A percentile compares a stretch with the other conserved stretches of the same genome.
phyloP scores from a whole-genome alignment of 805 yeast species.

The Sugiyamaella boreocaroliniensis region DNA sequence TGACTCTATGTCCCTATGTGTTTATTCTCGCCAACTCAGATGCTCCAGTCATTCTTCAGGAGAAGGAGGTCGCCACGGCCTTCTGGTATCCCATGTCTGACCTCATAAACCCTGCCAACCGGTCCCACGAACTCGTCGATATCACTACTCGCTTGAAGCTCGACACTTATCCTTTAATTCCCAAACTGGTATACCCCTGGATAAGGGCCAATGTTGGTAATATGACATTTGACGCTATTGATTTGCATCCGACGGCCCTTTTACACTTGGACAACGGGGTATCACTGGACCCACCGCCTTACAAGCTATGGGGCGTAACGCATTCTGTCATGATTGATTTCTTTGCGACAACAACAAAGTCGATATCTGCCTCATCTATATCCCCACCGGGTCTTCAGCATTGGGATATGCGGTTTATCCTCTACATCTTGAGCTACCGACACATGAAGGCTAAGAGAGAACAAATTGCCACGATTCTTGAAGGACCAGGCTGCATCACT shows the following conservation, averaged over 20 bases:
- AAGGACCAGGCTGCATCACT: constrained; percentile 1
- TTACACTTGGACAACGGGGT: constrained; percentile 2
- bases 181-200: constrained; percentile 1
- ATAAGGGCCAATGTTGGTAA: constrained; percentile 20
- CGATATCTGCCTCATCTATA: neutral
- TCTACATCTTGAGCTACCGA: constrained; percentile 2
- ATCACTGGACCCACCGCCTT: constrained; percentile 20
- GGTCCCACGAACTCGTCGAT: constrained; percentile 18
- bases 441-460: neutral
- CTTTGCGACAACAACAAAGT: constrained; percentile 13
- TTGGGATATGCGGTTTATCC: constrained; percentile 23
- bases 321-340: constrained; percentile 30
- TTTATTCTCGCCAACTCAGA: constrained; percentile 24
- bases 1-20: constrained; percentile 33
- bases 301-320: constrained; percentile 36
- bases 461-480: constrained; percentile 1
- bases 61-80: constrained; percentile 32
- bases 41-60: constrained; percentile 24
- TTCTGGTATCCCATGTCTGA: constrained; percentile 32
- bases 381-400: constrained; percentile 22
- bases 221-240: constrained; percentile 27
- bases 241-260: constrained; percentile 15
- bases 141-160: constrained; percentile 19
- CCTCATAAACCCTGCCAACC: constrained; percentile 18
- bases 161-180: neutral